Base-by-base conservation (phyloP, 2,329 filamentous ascomycete genomes). In the Exophiala sp. region DNA sequence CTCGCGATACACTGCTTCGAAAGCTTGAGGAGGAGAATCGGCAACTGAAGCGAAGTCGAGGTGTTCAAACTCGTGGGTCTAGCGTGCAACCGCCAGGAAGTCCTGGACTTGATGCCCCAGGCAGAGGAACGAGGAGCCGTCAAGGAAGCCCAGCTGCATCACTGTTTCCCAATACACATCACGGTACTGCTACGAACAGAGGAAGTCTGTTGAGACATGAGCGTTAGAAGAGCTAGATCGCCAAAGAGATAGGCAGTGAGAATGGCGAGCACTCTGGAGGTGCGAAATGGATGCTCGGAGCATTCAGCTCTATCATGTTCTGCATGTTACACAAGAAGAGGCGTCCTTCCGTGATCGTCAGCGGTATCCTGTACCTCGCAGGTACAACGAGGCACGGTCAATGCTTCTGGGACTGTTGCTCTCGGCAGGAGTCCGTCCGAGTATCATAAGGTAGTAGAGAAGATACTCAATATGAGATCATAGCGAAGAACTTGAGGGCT, bases 1-100 rank as follows among this genome's bases (percentile, higher is more conserved):
- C 63, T 1, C 68, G 71, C 10, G 72, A 76, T 24, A 66, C 69
- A 14, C 53, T 75, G 11, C 58, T 76, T 9, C 69, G 65, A 41
- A 69, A 65, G 47, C 72, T 75, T 44, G 72, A 76, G 48, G 74
- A 76, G 12, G 74, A 77, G 54, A 63, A 75, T 39, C 70, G 70
- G 10, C 69, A 71, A 14, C 65, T 76, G 47, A 72, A 70, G 56
- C 75, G 72, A 11, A 60, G 43, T 33, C 52, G 63, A 21, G 63
- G 63, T n/a, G 59, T 64, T 3, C 63, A 65, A 52, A 65, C 63
- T n/a, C 51, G 63, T 16, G 63, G 62, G n/a, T 63, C 59, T 18
- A 65, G 63, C 55, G 62, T 59, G 2, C 63, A 65, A 46, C 63
- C 63, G 10, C 59, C 59, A 11, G 58, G 59, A 9, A 64, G 62